Conservation (phyloP, 169 alveolate species). For the Babesia bigemina region DNA sequence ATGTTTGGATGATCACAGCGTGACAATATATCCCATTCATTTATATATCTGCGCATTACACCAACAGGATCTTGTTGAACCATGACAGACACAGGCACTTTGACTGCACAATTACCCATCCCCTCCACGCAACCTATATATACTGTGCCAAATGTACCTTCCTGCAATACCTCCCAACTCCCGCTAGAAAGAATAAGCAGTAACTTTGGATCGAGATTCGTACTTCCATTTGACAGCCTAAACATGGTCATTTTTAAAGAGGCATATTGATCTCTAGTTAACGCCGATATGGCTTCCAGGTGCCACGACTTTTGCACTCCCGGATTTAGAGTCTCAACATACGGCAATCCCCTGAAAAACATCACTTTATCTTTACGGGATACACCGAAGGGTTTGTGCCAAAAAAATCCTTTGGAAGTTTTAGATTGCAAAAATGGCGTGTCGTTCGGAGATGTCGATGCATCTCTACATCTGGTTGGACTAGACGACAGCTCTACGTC, state of each 20-base stretch:
- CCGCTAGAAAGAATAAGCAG: conserved; percentile 36
- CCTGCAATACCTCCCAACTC: conserved; percentile 72
- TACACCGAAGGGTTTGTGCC: conserved; percentile 58
- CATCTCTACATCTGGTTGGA: neutral
- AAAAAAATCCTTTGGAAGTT: conserved; percentile 9
- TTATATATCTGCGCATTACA: conserved; percentile 81
- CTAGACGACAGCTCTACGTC: neutral
- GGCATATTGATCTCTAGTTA: conserved; percentile 41
- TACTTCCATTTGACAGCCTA: conserved; percentile 27
- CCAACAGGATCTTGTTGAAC: conserved; percentile 85
- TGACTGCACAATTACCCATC: conserved; percentile 77
- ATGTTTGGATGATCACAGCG: conserved; percentile 79
- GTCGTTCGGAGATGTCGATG: neutral
- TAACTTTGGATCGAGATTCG: conserved; percentile 54
- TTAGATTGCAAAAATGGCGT: neutral
- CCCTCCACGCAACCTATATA: conserved; percentile 77
- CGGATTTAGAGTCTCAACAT: conserved; percentile 41
- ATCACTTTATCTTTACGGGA: neutral
- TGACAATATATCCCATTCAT: conserved; percentile 87
- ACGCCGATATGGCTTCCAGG: conserved; percentile 58
- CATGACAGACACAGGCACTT: conserved; percentile 84
- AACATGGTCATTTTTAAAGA: conserved; percentile 57
- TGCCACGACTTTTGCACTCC: conserved; percentile 67
- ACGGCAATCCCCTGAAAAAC: conserved; percentile 34
- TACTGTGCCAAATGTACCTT: conserved; percentile 84